A percentile compares a stretch with the other conserved stretches of the same genome.
Evolutionary conservation across 1,139 yeast species (phyloP).

Genomic region (Hyphopichia buzzinii): DNA sequence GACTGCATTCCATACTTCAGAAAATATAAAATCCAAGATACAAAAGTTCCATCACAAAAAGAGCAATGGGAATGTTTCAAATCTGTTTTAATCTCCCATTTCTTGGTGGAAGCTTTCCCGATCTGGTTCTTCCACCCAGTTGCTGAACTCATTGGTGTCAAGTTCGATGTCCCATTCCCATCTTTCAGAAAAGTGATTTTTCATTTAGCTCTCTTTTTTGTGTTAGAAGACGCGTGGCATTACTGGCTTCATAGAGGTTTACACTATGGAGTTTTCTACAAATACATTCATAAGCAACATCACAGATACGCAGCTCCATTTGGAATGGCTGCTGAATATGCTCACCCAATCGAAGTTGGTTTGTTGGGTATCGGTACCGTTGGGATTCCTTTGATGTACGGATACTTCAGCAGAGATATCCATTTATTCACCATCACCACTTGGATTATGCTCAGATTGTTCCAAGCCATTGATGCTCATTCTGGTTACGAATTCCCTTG

Average conservation of each 20-base stretch:
- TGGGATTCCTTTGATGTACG: conserved; percentile 45
- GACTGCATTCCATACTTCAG: conserved; percentile 43
- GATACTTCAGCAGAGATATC: conserved; percentile 33
- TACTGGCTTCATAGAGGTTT: conserved; percentile 47
- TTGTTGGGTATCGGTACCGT: conserved; percentile 48
- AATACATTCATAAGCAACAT: conserved; percentile 48
- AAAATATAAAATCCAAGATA: conserved; percentile 43
- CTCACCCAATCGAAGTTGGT: conserved; percentile 48
- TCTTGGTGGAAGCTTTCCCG: conserved; percentile 46
- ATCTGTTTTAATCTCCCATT: conserved; percentile 42
- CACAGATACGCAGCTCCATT: conserved; percentile 51
- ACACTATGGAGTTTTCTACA: conserved; percentile 46
- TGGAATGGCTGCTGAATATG: conserved; percentile 49
- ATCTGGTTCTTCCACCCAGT: conserved; percentile 51
- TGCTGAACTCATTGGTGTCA: conserved; percentile 38
- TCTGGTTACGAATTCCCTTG: conserved; percentile 51
- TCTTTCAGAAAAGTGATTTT: conserved; percentile 22
- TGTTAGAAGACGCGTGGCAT: conserved; percentile 49
- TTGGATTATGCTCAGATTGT: conserved; percentile 44
- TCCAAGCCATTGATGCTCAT: conserved; percentile 50
- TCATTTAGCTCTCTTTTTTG: conserved; percentile 40
- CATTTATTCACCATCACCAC: conserved; percentile 44
- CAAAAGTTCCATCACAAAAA: conserved; percentile 36
- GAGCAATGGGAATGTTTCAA: conserved; percentile 52
- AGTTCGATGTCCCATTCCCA: conserved; percentile 42